A percentile compares a stretch with the other conserved stretches of the same genome.
These are phyloP conservation scores for Penicillium rolfsii DNA, from an alignment of 2,329 filamentous ascomycete genomes.

Conservation along the genomic window DNA sequence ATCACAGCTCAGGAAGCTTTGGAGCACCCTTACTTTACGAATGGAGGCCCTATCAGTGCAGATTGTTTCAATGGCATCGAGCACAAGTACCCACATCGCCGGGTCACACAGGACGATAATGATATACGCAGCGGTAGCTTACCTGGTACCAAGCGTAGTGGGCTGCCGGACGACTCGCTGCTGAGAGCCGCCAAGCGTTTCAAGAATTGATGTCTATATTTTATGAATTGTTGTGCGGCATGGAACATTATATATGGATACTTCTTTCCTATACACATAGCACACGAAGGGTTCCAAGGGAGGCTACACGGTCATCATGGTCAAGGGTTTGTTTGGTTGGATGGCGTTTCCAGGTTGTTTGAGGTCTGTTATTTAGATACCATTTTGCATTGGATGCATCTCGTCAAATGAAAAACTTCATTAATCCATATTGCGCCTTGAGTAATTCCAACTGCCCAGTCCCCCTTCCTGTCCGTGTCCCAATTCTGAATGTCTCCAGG, in stretches of 20 bases:
- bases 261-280: background rate
- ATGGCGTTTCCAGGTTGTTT: background rate
- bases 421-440: slow-evolving; percentile 10
- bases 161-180: slow-evolving; percentile 79
- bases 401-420: background rate
- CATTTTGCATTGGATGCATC: slow-evolving; percentile 9
- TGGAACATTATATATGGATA: background rate
- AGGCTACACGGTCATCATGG: background rate
- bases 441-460: background rate
- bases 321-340: background rate
- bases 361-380: slow-evolving; percentile 11
- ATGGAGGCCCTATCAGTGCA: slow-evolving; percentile 67
- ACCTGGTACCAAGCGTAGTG: slow-evolving; percentile 87
- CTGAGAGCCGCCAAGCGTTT: slow-evolving; percentile 60
- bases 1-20: slow-evolving; percentile 86
- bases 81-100: slow-evolving; percentile 83
- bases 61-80: slow-evolving; percentile 93
- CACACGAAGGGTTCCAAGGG: background rate
- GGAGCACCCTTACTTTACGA: slow-evolving; percentile 86
- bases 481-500: background rate
- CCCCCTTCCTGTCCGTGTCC: background rate
- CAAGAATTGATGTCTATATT: slow-evolving; percentile 47
- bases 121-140: slow-evolving; percentile 90
- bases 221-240: background rate
- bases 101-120: slow-evolving; percentile 93